Conservation (phyloP, 805 yeast genomes). For the Hanseniaspora valbyensis region DNA sequence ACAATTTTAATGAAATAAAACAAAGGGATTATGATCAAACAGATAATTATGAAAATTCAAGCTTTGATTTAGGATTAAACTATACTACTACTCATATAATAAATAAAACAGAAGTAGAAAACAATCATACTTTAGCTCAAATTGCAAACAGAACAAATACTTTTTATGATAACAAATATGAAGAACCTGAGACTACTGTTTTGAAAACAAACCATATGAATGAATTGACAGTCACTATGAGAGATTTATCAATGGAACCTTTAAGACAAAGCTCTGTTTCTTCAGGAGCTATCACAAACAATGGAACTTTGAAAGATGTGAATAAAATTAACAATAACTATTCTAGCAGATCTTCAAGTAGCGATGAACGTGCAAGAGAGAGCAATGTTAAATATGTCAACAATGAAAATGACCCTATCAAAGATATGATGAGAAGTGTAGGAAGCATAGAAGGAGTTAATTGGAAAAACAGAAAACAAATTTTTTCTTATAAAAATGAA, state of each 20-base stretch:
- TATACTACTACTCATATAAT: background rate
- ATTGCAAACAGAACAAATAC: background rate
- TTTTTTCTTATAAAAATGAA: background rate
- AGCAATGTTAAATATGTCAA: background rate
- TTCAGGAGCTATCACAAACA: slow-evolving; percentile 2
- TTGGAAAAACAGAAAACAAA: slow-evolving; percentile 13
- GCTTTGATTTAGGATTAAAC: background rate
- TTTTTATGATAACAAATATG: background rate
- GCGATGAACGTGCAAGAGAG: background rate
- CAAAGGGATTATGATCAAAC: too few relatives aligned
- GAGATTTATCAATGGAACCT: background rate
- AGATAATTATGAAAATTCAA: too few relatives aligned
- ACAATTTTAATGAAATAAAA: too few relatives aligned
- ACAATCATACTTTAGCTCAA: background rate
- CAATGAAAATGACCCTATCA: background rate
- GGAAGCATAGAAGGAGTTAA: slow-evolving; percentile 12
- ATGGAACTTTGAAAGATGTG: background rate
- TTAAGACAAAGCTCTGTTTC: slow-evolving; percentile 13
- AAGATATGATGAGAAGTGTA: slow-evolving; percentile 13
- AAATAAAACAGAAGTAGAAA: background rate
- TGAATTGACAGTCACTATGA: background rate
- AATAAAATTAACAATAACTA: background rate
- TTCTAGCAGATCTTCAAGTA: too few relatives aligned
- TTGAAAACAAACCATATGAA: background rate
- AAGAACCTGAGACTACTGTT: background rate